Evolutionary conservation across 371 early-diverging fungal genomes (phyloP), one percentile per base, ranked within the genome.

Genomic region (Nematocida parisii): DNA sequence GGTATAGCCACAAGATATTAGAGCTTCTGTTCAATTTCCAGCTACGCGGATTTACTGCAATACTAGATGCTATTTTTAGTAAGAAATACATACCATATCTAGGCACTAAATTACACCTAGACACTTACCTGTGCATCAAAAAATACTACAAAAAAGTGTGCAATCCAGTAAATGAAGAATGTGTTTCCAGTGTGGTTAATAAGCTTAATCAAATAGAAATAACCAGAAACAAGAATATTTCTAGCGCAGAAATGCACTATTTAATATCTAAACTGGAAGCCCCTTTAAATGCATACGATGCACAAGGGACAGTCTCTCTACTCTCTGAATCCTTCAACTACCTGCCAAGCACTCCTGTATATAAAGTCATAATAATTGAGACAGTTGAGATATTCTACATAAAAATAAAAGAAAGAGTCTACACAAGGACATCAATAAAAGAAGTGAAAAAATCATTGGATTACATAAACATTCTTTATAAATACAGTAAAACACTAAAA

Each of bases 21-120:
- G 61, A 67, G 18, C 18, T 20, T 5, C 11, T 77, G 13, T 52
- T 47, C 18, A 42, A 45, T 6, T n/a, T 47, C 15, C 64, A 77
- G 13, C 9, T 58, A 18, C 27, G 27, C 2, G 71, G 80, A 4
- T 27, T 27, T 50, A 75, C 80, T 60, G n/a, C 52, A 24, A n/a
- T 71, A 40, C 20, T 77, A 5, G n/a, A 42, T 22, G 11, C 20
- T 13, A n/a, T 68, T 13, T 68, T 82, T 44, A 55, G 57, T n/a
- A 40, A 33, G 15, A 22, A 74, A 1, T 54, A 39, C n/a, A 13
- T 7, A 9, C 66, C 74, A 5, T 74, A 66, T 54, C 45, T 54
- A 18, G 39, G 39, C 6, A 39, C 57, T 9, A 47, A 13, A 39
- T 5, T 77, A 45, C 80, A 77, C 42, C 62, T 77, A 22, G 52